phyloP scores from a whole-genome alignment of 441 rosid genomes.

The Mallotus japonicus region DNA sequence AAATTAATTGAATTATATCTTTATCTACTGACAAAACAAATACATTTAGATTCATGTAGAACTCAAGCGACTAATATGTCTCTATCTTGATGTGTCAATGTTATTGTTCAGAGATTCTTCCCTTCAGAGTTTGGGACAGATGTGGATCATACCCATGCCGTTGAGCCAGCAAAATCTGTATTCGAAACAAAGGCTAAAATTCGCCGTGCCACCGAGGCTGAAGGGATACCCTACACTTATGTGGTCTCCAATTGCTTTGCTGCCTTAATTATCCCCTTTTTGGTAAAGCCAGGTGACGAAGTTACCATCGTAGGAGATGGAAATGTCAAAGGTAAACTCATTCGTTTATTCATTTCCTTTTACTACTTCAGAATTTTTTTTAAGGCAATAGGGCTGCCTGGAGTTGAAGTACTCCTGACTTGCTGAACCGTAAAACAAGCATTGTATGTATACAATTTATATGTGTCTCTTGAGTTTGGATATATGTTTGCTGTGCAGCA shows the following conservation, averaged over 20 bases:
- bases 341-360: background rate
- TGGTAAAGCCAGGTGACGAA: too few relatives aligned
- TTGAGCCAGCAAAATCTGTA: too few relatives aligned
- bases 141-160: slow-evolving; percentile 29
- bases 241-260: slow-evolving; percentile 25
- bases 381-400: background rate
- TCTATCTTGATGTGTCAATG: background rate
- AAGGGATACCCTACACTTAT: slow-evolving; percentile 44
- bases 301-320: too few relatives aligned
- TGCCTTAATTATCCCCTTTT: background rate
- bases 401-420: too few relatives aligned
- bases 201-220: slow-evolving; percentile 26
- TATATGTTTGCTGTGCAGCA: slow-evolving; percentile 28
- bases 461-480: background rate
- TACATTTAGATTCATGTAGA: background rate
- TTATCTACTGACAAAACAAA: background rate
- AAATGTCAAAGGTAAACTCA: too few relatives aligned
- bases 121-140: slow-evolving; percentile 55
- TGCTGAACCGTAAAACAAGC: too few relatives aligned
- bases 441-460: background rate
- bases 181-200: background rate
- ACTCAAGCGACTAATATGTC: background rate
- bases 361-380: background rate
- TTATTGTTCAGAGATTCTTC: slow-evolving; percentile 8
- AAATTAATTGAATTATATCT: background rate